Conservation (phyloP, 371 early-diverging fungal species). For the Phascolomyces articulosus region DNA sequence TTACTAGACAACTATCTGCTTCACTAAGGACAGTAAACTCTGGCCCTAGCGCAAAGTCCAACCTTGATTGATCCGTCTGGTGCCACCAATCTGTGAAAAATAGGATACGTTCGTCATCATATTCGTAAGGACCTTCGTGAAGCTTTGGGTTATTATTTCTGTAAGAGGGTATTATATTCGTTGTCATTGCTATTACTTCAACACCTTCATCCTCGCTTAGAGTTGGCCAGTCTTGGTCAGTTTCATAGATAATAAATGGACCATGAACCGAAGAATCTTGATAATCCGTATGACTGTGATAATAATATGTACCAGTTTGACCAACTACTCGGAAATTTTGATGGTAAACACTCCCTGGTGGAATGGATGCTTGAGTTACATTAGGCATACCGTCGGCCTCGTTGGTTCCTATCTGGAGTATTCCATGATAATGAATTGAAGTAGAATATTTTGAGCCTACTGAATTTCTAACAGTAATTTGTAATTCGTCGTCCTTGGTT, state of each 20-base stretch:
- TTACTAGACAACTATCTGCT: constrained; percentile 45
- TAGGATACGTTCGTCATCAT: constrained; percentile 48
- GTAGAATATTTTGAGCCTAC: constrained; percentile 9
- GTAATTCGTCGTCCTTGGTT: constrained; percentile 34
- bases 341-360: constrained; percentile 29
- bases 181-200: no score
- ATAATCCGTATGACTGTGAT: constrained; percentile 45
- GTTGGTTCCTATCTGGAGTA: constrained; percentile 36
- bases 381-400: constrained; percentile 51
- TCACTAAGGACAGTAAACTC: constrained; percentile 27
- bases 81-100: constrained; percentile 54
- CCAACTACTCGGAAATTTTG: constrained; percentile 32
- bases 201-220: neutral
- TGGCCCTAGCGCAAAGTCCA: constrained; percentile 26
- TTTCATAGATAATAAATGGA: constrained; percentile 49
- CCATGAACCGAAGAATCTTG: constrained; percentile 45
- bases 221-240: constrained; percentile 27
- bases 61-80: constrained; percentile 17
- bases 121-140: constrained; percentile 37
- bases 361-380: constrained; percentile 41
- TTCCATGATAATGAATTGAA: constrained; percentile 48
- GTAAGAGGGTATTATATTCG: no score
- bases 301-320: constrained; percentile 52
- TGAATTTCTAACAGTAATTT: constrained; percentile 37
- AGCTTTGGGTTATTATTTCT: constrained; percentile 1